Percentiles rank a stretch among this genome's conserved stretches.
Conservation (phyloP, 352 stramenopile genomes). For the Phytophthora multivora region DNA sequence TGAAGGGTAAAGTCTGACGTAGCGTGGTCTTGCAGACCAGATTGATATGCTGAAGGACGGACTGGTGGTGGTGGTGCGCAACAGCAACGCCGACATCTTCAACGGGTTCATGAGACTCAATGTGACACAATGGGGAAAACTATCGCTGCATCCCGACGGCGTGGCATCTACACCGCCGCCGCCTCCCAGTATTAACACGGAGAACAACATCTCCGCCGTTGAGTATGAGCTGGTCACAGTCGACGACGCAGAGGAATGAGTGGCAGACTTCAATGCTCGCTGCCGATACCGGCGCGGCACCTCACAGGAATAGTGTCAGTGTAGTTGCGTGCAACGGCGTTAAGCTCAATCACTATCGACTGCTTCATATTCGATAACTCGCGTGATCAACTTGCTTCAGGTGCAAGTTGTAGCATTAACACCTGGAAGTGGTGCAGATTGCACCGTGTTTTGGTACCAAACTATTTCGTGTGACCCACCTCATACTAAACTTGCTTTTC, state of each 20-base stretch:
- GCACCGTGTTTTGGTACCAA: slow-evolving; percentile 17
- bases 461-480: slow-evolving; percentile 17
- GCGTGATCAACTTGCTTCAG: background rate
- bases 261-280: slow-evolving; percentile 1
- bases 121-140: slow-evolving; percentile 87
- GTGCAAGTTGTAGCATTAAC: background rate
- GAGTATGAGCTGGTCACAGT: slow-evolving; percentile 89
- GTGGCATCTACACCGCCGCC: slow-evolving; percentile 70
- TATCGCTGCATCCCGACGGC: slow-evolving; percentile 70
- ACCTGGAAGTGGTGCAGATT: background rate
- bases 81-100: slow-evolving; percentile 84
- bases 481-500: background rate
- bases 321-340: slow-evolving; percentile 32
- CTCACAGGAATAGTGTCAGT: slow-evolving; percentile 25
- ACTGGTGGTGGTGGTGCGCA: slow-evolving; percentile 74
- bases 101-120: slow-evolving; percentile 87
- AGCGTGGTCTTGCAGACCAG: slow-evolving; percentile 53
- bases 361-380: slow-evolving; percentile 16
- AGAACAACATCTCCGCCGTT: slow-evolving; percentile 80
- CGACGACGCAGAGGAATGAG: slow-evolving; percentile 60
- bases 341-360: slow-evolving; percentile 18
- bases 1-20: background rate
- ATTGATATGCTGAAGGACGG: slow-evolving; percentile 70
- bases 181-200: slow-evolving; percentile 49
- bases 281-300: slow-evolving; percentile 8